A percentile compares a stretch with the other conserved stretches of the same genome.
Evolutionary conservation across 768 basidiomycete species (phyloP).

Genomic region (Sutorius australiensis): DNA sequence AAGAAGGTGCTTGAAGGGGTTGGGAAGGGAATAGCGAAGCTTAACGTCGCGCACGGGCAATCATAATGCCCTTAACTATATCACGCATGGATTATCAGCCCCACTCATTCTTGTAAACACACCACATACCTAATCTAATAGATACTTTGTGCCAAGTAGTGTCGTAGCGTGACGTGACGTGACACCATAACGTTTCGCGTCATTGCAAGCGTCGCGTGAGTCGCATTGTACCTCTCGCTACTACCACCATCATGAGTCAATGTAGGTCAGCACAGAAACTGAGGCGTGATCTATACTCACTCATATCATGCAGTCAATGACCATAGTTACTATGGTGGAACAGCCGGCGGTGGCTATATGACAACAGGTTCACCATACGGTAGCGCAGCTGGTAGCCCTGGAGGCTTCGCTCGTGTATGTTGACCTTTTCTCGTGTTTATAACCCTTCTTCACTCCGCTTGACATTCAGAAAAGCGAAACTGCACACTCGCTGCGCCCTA

Average conservation of each 20-base stretch:
- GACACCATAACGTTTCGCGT: conserved; percentile 27
- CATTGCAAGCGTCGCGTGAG: conserved; percentile 17
- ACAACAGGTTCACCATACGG: conserved; percentile 59
- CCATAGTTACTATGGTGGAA: conserved; percentile 42
- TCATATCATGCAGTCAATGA: conserved; percentile 17
- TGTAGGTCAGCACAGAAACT: conserved; percentile 27
- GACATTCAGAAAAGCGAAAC: conserved; percentile 34
- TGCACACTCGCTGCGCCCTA: conserved; percentile 58
- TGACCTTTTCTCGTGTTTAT: not conserved
- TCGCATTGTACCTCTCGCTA: conserved; percentile 3
- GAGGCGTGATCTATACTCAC: conserved; percentile 3
- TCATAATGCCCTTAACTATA: conserved; percentile 9
- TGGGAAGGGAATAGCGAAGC: conserved; percentile 62
- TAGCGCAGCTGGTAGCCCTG: conserved; percentile 55
- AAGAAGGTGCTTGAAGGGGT: conserved; percentile 70
- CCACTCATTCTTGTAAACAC: conserved; percentile 28
- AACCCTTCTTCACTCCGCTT: not conserved
- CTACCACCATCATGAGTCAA: conserved; percentile 38
- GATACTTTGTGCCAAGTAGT: not conserved
- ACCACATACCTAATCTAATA: conserved; percentile 3
- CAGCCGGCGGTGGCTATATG: conserved; percentile 54
- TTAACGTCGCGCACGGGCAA: conserved; percentile 41
- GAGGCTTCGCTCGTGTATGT: conserved; percentile 45
- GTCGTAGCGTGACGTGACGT: conserved; percentile 10
- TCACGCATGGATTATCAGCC: conserved; percentile 13